Evolutionary conservation across 208 protist genomes (phyloP).

Genomic region (Acanthamoeba quina): DNA sequence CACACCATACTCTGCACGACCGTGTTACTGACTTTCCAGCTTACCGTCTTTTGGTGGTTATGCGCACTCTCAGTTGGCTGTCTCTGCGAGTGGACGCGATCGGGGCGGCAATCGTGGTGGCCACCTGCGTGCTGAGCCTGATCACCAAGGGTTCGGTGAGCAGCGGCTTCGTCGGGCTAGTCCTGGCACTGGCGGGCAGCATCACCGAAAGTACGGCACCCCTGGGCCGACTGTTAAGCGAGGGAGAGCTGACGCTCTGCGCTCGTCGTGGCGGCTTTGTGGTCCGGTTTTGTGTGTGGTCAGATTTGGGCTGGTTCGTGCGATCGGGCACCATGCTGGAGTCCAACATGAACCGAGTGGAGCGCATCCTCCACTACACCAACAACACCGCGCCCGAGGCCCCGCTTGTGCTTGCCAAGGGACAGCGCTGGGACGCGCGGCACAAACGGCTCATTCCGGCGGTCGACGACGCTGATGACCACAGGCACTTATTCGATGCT

Average conservation of each 20-base stretch:
- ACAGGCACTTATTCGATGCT: background rate
- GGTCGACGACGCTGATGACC: no score
- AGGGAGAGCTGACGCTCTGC: background rate
- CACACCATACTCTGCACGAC: no score
- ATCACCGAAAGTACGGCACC: background rate
- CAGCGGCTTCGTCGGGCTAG: background rate
- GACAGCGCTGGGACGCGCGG: background rate
- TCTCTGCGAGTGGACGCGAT: background rate
- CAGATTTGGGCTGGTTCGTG: slow-evolving; percentile 42
- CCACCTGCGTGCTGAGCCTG: background rate
- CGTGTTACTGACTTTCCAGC: no score
- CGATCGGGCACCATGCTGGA: slow-evolving; percentile 17
- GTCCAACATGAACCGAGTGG: slow-evolving; percentile 57
- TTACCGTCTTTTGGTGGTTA: background rate
- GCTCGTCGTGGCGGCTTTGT: background rate
- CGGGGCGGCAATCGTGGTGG: background rate
- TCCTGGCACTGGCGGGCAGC: background rate
- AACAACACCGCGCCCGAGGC: background rate
- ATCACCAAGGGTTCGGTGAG: slow-evolving; percentile 23
- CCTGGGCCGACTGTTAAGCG: background rate
- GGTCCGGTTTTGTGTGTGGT: background rate
- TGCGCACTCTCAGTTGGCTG: background rate
- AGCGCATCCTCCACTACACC: slow-evolving; percentile 41
- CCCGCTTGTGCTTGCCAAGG: slow-evolving; percentile 1
- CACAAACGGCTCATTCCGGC: background rate